phyloP scores from a whole-genome alignment of 2,329 filamentous ascomycete species.

The Colletotrichum sp. region DNA sequence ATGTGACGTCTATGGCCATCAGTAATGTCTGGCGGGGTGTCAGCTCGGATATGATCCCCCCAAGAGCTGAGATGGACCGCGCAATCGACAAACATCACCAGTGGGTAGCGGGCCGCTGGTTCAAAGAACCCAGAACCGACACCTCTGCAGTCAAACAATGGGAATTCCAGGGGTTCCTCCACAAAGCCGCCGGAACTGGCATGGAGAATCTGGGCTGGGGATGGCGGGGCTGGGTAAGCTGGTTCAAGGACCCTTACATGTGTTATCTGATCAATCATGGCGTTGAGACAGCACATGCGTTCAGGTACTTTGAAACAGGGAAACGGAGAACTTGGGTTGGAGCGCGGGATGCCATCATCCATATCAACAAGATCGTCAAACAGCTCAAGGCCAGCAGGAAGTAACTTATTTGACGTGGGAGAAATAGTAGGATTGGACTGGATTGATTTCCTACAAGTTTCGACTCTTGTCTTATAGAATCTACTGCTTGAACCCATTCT shows the following conservation, averaged over 20 bases:
- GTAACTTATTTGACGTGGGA: background rate
- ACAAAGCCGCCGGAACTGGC: slow-evolving; percentile 44
- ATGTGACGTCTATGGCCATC: slow-evolving; percentile 43
- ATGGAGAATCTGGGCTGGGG: slow-evolving; percentile 47
- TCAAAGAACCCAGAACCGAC: slow-evolving; percentile 21
- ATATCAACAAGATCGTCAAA: slow-evolving; percentile 32
- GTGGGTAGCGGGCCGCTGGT: slow-evolving; percentile 29
- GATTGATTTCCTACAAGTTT: background rate
- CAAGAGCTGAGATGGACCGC: slow-evolving; percentile 30
- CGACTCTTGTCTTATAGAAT: accelerated
- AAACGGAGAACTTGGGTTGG: slow-evolving; percentile 43
- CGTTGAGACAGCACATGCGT: slow-evolving; percentile 44
- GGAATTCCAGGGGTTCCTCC: slow-evolving; percentile 38
- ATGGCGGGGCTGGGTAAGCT: slow-evolving; percentile 45
- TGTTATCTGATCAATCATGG: slow-evolving; percentile 42
- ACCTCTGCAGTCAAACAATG: slow-evolving; percentile 29
- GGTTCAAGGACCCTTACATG: slow-evolving; percentile 39
- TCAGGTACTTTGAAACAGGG: slow-evolving; percentile 44
- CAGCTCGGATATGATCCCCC: slow-evolving; percentile 30
- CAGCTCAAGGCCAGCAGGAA: slow-evolving; percentile 25
- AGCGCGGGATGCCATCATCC: slow-evolving; percentile 38
- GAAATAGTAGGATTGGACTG: background rate
- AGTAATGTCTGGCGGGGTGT: slow-evolving; percentile 42
- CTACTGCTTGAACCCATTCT: accelerated
- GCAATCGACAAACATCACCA: slow-evolving; percentile 29